phyloP scores from a whole-genome alignment of 805 yeast genomes.

The Cephaloascus albidus region DNA sequence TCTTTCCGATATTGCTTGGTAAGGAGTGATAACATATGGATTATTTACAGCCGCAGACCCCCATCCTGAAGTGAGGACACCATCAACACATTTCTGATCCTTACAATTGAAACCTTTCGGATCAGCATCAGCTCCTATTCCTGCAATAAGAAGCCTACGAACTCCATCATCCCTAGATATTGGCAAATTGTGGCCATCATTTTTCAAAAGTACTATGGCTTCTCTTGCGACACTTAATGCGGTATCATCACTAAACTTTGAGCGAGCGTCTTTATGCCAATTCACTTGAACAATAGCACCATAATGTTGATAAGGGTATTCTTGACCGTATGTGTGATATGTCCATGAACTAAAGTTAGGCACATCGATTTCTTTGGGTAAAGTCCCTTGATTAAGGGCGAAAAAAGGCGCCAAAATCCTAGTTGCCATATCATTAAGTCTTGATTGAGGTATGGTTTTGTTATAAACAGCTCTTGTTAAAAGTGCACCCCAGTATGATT shows the following conservation, averaged over 20 bases:
- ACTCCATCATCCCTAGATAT: constrained; percentile 31
- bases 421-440: constrained; percentile 55
- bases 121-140: constrained; percentile 42
- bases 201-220: constrained; percentile 47
- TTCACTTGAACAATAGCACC: constrained; percentile 48
- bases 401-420: constrained; percentile 50
- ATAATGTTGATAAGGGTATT: constrained; percentile 40
- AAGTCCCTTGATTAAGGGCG: constrained; percentile 24
- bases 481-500: constrained; percentile 49
- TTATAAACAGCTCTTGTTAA: constrained; percentile 47
- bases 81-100: constrained; percentile 43
- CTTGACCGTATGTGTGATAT: constrained; percentile 42
- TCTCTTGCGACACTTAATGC: constrained; percentile 49
- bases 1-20: constrained; percentile 39
- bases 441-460: constrained; percentile 39
- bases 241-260: constrained; percentile 34
- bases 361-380: constrained; percentile 28
- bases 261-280: constrained; percentile 45
- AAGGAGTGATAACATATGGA: constrained; percentile 49
- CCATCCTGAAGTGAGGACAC: constrained; percentile 52
- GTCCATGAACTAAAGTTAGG: constrained; percentile 58
- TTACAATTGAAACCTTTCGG: constrained; percentile 43
- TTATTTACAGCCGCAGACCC: constrained; percentile 54
- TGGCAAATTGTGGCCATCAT: constrained; percentile 43
- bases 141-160: constrained; percentile 35